Base-by-base conservation (phyloP, 768 basidiomycete species). In the Kwoniella pini region DNA sequence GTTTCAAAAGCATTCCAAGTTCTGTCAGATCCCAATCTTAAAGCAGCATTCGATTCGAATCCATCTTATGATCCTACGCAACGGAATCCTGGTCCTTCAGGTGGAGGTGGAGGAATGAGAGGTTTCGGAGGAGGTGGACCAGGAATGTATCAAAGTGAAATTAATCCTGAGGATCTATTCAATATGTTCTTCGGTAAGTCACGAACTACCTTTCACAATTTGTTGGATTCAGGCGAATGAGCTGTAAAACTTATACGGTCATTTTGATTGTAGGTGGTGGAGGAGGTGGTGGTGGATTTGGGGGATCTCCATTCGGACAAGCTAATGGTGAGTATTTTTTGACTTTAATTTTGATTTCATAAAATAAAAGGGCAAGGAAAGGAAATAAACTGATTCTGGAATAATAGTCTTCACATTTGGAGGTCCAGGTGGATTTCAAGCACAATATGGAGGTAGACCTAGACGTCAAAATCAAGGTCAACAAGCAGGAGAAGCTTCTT, bases 1-100 rank as follows among this genome's bases (percentile, higher is more conserved):
- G 91, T 98, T 27, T 95, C 92, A 3, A 97, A 96, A 80, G 93
- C 94, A 10, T 98, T 97, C 80, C 92, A 95, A 76, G 87, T 97
- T 9, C 81, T 98, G 33, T 94, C 91, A 85, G 94, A 98, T 79
- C 81, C 90, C 31, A 88, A 94, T 80, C 92, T 95, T 76, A 87
- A 94, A 62, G 85, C 88, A n/a, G 83, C 84, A 26, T 95, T 84
- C 75, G 94, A 97, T 38, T 84, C 86, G 24, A 77, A 79, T 54
- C 79, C 79, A 5, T 48, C 63, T 7, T 72, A 64, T 30, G 95
- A 98, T 77, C 95, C 95, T 38, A 91, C 94, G 76, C 87, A 87
- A 57, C 85, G 92, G 46, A 87, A 83, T 57, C 80, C 84, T 54
- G 89, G 90, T 50, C 86, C 85, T 84, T 79, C 86, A 12, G 56